Evolutionary conservation across 805 yeast genomes (phyloP), one percentile per base, ranked within the genome.

Genomic region (Candida sonorensis): DNA sequence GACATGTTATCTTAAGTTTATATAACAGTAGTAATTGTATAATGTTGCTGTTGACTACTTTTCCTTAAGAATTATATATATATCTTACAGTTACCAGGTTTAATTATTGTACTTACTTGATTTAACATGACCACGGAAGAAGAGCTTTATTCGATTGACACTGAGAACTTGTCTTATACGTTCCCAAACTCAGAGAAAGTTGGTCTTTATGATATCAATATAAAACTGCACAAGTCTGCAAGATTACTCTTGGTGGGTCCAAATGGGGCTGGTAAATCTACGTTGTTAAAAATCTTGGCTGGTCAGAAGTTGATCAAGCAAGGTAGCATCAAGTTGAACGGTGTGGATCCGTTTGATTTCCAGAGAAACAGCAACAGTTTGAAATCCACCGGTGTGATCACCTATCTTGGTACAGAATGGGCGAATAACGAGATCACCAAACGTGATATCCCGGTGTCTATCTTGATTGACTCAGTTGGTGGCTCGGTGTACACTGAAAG

Each of bases 331-430:
- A 46, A 55, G 16, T 70, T 92, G n/a, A 83, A 85, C 21, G 95
- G 95, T 1, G 64, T 71, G 31, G 94, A 92, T 49, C 98, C 98
- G 2, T 92, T 92, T 60, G 57, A 50, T 26, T 42, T 55, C 34
- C 33, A 38, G 29, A 21, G 62, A 55, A 38, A 63, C 39, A 32
- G 37, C 21, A 12, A 22, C 6, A 38, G 35, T 6, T 27, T 39
- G 11, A 21, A 38, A 7, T 29, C 30, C 4, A 32, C 43, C 18
- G 55, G 51, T 8, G 51, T 50, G 3, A 44, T 58, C 17, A 83
- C 95, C 0, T 90, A 90, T 52, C 61, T 92, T 26, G 98, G 98
- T 4, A 92, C 97, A 0, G 98, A 92, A 51, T 92, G 98, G 98
- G 95, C 95, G 5, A 74, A 82, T 34, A 92, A 87, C 59, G 83